Evolutionary conservation across 106 monocot species (phyloP), one percentile per base, ranked within the genome.

Genomic region (Apostasia ramifera): DNA sequence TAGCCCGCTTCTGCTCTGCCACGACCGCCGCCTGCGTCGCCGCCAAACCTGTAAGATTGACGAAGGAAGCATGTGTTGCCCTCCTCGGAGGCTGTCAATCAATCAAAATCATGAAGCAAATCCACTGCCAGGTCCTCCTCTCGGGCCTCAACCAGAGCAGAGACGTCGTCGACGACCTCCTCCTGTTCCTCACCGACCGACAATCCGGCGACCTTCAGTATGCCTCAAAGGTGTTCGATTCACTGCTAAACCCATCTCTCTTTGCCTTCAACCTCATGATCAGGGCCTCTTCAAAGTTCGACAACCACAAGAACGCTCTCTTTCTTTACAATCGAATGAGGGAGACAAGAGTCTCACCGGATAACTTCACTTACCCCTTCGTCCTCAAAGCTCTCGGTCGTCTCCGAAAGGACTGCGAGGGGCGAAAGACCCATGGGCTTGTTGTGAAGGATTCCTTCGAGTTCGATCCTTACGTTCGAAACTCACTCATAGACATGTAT

Each of bases 281-380:
- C 58, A 85, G 72, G 55, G 77, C 85, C 9, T 73, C 75, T 51
- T 10, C 74, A 2, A 85, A 85, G 53, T 57, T 13, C n/a, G 67
- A 64, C 0, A 38, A 1, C 3, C 59, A 59, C 2, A 53, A 44
- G 38, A 8, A 60, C 11, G 53, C 73, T 2, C 7, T 81, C 8
- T 51, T 55, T 3, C 44, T 85, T 52, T 81, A 70, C 55, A 5
- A n/a, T 37, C 63, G 57, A 44, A 70, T 85, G 81, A 71, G 81
- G 70, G 56, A 67, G 49, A 56, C 39, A 2, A 47, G 53, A 2
- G 10, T 67, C 49, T 68, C 47, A 26, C 85, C 81, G 1, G 85
- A 85, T 56, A 85, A 78, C 40, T 85, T 81, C 64, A 78, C 75
- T 11, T 85, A 71, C 71, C 85, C 85, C 1, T 70, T 81, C 15